Evolutionary conservation across 768 basidiomycete species (phyloP), one percentile per base, ranked within the genome.

Genomic region (Hypsizygus marmoreus): DNA sequence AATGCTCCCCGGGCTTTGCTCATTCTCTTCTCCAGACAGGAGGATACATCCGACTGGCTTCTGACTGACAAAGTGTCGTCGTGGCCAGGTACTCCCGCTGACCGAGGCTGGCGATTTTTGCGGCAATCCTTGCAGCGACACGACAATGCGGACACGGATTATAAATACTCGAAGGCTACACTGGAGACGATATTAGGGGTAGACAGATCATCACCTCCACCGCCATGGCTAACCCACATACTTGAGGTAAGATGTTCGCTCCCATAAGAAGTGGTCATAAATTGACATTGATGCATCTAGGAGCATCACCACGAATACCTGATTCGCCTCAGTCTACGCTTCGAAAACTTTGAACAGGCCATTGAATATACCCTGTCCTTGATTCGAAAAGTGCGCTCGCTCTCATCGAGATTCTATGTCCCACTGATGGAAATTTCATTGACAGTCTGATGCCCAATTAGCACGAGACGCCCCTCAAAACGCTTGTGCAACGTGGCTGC

Each of bases 21-120:
- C 29, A 17, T 39, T 46, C 37, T 54, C 37, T 64, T 32, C 14
- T 44, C 19, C 40, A 93, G 91, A 37, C 76, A 79, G 66, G 81
- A 84, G 55, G 81, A 88, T 43, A 79, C 77, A 3, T 81, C 82
- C 1, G 82, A 86, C 51, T 97, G 95, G 94, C 73, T 97, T 25
- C 71, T 90, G 28, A 84, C 84, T 14, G 89, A 92, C 58, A 81
- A 84, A 48, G 77, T 90, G 8, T 76, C 83, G 2, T 86, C 88
- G 0, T 95, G 95, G 86, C 78, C 87, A 14, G 95, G 95, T 4
- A 79, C 87, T 5, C 72, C 84, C 13, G 77, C 83, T 26, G 86
- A 90, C 53, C 80, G 88, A 50, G 92, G 85, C 4, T 94, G 94
- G 90, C 79, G 88, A 59, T 93, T 93, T 63, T 77, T 99, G 34